Evolutionary conservation across 2,329 filamentous ascomycete genomes (phyloP).

Genomic region (Phialophora macrospora): DNA sequence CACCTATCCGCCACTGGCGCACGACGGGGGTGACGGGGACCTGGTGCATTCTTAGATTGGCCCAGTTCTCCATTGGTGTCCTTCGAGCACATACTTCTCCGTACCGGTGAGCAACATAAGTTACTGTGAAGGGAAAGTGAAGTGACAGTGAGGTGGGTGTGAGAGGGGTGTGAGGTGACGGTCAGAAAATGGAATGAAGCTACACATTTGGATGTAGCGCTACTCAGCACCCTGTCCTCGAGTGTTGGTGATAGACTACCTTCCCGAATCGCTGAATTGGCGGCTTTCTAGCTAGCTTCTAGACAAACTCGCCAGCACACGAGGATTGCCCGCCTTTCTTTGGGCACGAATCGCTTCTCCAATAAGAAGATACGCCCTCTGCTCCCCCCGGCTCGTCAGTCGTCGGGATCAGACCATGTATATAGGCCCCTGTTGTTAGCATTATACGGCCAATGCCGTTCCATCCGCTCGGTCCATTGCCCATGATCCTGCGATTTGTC

Average conservation of each 20-base stretch:
- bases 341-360: slow-evolving; percentile 4
- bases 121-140: neutral
- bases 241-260: neutral
- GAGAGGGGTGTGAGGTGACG: neutral
- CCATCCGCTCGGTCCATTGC: neutral
- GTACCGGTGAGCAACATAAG: neutral
- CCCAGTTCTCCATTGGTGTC: neutral
- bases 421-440: neutral
- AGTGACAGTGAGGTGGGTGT: neutral
- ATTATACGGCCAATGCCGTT: neutral
- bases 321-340: slow-evolving; percentile 1
- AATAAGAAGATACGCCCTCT: neutral
- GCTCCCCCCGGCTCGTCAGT: neutral
- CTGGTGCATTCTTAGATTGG: neutral
- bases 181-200: neutral
- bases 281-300: neutral
- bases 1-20: neutral
- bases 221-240: neutral
- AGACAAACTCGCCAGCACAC: neutral
- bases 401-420: neutral
- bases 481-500: neutral
- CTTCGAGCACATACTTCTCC: neutral
- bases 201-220: neutral
- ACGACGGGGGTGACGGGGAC: neutral
- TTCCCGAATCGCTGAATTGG: neutral